Evolutionary conservation across 2,329 filamentous ascomycete genomes (phyloP), one percentile per base, ranked within the genome.

Genomic region (Lasiodiplodia citricola): DNA sequence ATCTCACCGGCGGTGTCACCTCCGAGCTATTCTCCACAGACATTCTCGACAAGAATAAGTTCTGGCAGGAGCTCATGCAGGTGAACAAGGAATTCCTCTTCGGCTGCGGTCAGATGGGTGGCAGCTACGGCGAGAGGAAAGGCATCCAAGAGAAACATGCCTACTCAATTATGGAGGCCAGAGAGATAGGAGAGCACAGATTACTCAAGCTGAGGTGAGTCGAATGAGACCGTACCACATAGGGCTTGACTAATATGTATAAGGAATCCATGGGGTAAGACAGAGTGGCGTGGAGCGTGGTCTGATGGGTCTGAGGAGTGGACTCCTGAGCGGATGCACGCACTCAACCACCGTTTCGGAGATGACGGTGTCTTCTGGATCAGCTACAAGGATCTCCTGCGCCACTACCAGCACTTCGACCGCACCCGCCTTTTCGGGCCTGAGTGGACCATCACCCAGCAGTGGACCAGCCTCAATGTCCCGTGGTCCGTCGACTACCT

Each of bases 211-310:
- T 93, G 50, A 87, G 82, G 51, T 85, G 84, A 70, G 80, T 80
- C 68, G 5, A 13, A 28, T 41, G 38, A 54, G 28, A 13, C 3
- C 10, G 11, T 79, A 82, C 57, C 18, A 5, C 14, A 2, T 11
- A 35, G 23, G 18, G 28, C 5, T 23, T 38, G 18, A 8, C 55
- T 68, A 23, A 67, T 70, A 0, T 4, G 4, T 50, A 35, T 0
- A 52, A 88, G 90, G 71, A 96, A 96, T 72, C 93, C 93, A 0
- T 96, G 92, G 92, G 93, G 92, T 0, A 88, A 88, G 72, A 87
- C 87, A 25, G 92, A 94, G 78, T 95, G 92, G 92, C 91, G 87
- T 51, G 92, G 93, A 0, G 84, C 91, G 1, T 96, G 92, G 92
- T 88, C 87, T 31, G 93, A 96, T 74, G 93, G 93, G 0, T 93